Evolutionary conservation across 805 yeast species (phyloP), one percentile per base, ranked within the genome.

Genomic region (Debaryomyces tyrocola): DNA sequence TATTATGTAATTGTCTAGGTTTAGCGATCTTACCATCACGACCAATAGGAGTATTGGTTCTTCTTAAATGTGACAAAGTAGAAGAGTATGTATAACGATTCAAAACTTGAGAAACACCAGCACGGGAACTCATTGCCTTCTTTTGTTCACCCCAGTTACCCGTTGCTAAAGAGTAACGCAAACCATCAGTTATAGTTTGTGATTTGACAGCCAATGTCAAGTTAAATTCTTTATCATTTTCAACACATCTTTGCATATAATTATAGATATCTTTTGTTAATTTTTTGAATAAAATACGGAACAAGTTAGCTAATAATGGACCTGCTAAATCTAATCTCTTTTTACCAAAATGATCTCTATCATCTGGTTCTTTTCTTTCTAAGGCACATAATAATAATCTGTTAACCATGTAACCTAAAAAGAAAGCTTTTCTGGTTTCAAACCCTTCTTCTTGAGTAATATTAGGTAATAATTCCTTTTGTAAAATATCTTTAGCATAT

Each of bases 101-200:
- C 70, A 94, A 80, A 55, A 94, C 99, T 77, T 94, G 99, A 21
- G 98, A 92, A 40, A 95, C 99, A 81, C 99, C 99, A 5, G 99
- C 99, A 69, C 96, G 85, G 15, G 97, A 85, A 51, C 94, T 84
- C 99, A 94, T 94, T 11, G 98, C 97, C 69, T 94, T 94, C 84
- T 91, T 92, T 69, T 94, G 99, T 71, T 94, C 99, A 75, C 99
- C 99, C 99, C 99, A 94, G 75, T 94, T 94, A 78, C 99, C 99
- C 12, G 99, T 94, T 45, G 99, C 99, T 62, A 94, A 78, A 34
- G 99, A 94, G 71, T 94, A 94, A 66, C 95, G 88, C 70, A 94
- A 80, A 66, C 99, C 99, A 51, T 96, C 92, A 33, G 99, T 94
- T 59, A 94, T 90, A 2, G 98, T 94, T 57, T 91, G 91, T 14